Evolutionary conservation across 306 rosid genomes (phyloP).

Genomic region (Senna tora): DNA sequence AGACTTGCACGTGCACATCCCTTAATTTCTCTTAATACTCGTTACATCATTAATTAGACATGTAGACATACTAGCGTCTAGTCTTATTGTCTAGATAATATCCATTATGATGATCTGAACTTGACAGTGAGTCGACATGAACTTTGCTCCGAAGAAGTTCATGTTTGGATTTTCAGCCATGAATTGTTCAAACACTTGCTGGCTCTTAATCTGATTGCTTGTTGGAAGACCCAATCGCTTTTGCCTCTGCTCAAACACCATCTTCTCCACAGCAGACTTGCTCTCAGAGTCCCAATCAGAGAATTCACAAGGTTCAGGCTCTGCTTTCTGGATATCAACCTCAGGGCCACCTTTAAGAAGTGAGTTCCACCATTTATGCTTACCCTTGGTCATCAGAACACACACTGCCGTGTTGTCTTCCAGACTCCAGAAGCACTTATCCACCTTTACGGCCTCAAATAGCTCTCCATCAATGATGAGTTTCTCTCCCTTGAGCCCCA

Average conservation of each 20-base stretch:
- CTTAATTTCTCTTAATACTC: too few relatives aligned
- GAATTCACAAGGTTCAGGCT: not conserved
- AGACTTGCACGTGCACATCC: too few relatives aligned
- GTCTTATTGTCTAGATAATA: not conserved
- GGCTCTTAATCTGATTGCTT: slow-evolving; percentile 9
- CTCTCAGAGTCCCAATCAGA: slow-evolving; percentile 20
- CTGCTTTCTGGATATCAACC: slow-evolving; percentile 15
- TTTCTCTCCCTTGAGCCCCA: slow-evolving; percentile 23
- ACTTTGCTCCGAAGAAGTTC: slow-evolving; percentile 13
- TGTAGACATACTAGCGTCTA: not conserved
- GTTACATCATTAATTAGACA: too few relatives aligned
- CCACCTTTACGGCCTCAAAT: slow-evolving; percentile 2
- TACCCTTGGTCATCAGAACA: not conserved
- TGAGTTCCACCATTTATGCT: slow-evolving; percentile 12
- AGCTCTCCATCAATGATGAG: slow-evolving; percentile 28
- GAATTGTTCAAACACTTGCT: slow-evolving; percentile 22
- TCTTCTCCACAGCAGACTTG: slow-evolving; percentile 22
- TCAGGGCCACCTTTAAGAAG: slow-evolving; percentile 23
- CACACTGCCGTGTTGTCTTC: slow-evolving; percentile 11
- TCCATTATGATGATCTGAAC: not conserved
- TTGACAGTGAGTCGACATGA: not conserved
- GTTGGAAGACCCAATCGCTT: slow-evolving; percentile 30
- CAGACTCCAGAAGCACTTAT: slow-evolving; percentile 18
- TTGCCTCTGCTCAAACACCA: slow-evolving; percentile 29
- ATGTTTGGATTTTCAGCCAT: slow-evolving; percentile 25